Evolutionary conservation across 805 yeast species (phyloP).

Genomic region (Yamadazyma philogaea): DNA sequence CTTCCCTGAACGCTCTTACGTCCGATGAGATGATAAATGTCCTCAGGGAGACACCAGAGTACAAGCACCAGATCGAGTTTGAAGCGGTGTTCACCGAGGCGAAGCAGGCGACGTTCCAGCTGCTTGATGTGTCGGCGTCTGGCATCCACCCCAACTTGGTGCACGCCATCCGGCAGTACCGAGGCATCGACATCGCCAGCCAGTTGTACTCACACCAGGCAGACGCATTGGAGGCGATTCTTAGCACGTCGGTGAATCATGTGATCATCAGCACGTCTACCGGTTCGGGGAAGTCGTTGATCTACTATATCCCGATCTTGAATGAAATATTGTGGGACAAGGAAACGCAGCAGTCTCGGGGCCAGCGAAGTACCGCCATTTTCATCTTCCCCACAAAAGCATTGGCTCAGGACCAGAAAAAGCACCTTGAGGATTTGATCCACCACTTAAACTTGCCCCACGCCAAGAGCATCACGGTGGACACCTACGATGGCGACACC

Average conservation of each 20-base stretch:
- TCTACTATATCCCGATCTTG: conserved; percentile 85
- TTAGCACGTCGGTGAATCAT: conserved; percentile 41
- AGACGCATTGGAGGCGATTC: conserved; percentile 61
- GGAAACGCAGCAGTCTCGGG: conserved; percentile 26
- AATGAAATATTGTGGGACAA: conserved; percentile 40
- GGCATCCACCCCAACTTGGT: conserved; percentile 47
- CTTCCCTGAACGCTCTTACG: conserved; percentile 24
- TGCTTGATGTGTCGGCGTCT: conserved; percentile 26
- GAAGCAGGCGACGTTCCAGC: conserved; percentile 45
- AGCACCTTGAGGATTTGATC: conserved; percentile 65
- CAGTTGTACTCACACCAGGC: conserved; percentile 79
- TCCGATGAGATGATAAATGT: conserved; percentile 49
- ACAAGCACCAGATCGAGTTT: conserved; percentile 60
- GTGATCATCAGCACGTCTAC: conserved; percentile 93
- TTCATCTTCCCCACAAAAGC: conserved; percentile 97
- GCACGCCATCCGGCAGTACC: conserved; percentile 46
- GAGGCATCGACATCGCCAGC: conserved; percentile 41
- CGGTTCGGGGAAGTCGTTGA: conserved; percentile 91
- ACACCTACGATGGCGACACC: conserved; percentile 95
- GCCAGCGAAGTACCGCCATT: conserved; percentile 58
- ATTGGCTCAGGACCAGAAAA: conserved; percentile 91
- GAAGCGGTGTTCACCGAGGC: conserved; percentile 46
- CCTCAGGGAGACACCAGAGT: conserved; percentile 48
- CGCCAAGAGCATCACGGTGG: conserved; percentile 49
- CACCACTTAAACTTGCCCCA: conserved; percentile 43